Evolutionary conservation across 78 protist genomes (phyloP).

Genomic region (Dictyostelium capitatum): DNA sequence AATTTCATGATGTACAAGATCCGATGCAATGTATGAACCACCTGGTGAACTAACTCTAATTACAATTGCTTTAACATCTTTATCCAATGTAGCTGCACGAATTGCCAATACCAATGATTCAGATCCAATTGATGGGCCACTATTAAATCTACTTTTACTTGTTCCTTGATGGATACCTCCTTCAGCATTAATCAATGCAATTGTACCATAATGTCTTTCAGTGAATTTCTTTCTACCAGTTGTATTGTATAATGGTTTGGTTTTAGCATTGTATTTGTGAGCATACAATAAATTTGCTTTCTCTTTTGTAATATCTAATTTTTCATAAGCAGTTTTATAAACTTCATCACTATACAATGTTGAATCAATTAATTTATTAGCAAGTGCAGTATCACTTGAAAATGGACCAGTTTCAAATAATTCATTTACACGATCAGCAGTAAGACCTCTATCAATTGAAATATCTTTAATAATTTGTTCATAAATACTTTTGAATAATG

Average conservation of each 20-base stretch:
- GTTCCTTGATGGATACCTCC: constrained; percentile 50
- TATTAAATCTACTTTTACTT: background rate
- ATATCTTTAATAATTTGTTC: constrained; percentile 44
- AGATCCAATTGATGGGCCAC: constrained; percentile 76
- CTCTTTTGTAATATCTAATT: background rate
- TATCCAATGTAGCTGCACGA: constrained; percentile 45
- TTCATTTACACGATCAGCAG: background rate
- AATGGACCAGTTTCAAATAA: constrained; percentile 68
- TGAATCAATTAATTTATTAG: constrained; percentile 35
- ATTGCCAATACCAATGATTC: constrained; percentile 46
- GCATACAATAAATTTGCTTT: constrained; percentile 9
- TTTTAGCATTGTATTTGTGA: constrained; percentile 16
- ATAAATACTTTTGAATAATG: constrained; percentile 14
- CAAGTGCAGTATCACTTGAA: background rate
- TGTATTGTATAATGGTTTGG: background rate
- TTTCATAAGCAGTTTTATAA: background rate
- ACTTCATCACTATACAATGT: constrained; percentile 34
- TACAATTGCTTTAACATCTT: constrained; percentile 44
- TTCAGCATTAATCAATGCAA: constrained; percentile 41
- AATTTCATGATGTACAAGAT: constrained; percentile 45
- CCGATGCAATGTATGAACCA: constrained; percentile 51
- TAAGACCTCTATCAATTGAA: constrained; percentile 28
- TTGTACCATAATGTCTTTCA: background rate
- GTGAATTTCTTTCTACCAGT: background rate
- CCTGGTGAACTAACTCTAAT: constrained; percentile 45